Evolutionary conservation across 768 basidiomycete species (phyloP).

Genomic region (Panus rudis): DNA sequence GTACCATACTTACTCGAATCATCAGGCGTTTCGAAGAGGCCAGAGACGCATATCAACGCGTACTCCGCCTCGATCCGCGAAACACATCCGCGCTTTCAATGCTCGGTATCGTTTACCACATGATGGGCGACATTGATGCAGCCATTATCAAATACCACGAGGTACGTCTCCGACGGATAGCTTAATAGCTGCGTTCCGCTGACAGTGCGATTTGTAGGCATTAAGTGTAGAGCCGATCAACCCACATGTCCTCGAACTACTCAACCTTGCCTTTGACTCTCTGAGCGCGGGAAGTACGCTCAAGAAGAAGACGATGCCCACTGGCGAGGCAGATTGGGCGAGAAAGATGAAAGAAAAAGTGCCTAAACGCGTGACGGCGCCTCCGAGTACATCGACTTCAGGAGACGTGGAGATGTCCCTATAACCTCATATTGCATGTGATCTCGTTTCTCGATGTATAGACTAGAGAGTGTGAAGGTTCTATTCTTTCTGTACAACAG

Average conservation of each 20-base stretch:
- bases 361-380: too few relatives aligned
- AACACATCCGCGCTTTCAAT: conserved; percentile 77
- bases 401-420: too few relatives aligned
- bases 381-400: too few relatives aligned
- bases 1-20: conserved; percentile 1
- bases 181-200: background rate
- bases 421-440: too few relatives aligned
- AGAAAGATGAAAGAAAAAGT: conserved; percentile 24
- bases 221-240: conserved; percentile 81
- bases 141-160: conserved; percentile 93
- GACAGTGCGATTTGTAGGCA: conserved; percentile 37
- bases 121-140: conserved; percentile 61
- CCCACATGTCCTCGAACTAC: conserved; percentile 68
- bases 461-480: too few relatives aligned
- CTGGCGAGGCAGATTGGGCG: conserved; percentile 21
- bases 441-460: too few relatives aligned
- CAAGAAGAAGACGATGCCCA: conserved; percentile 4
- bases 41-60: conserved; percentile 63
- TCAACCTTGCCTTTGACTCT: conserved; percentile 71
- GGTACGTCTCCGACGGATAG: conserved; percentile 35
- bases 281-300: conserved; percentile 16
- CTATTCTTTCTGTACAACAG: too few relatives aligned
- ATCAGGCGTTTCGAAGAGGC: conserved; percentile 52
- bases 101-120: conserved; percentile 83
- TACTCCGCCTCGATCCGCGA: conserved; percentile 83